These are phyloP conservation scores for Lentinula novae-zelandiae DNA, from an alignment of 1,284 basidiomycete genomes.

Conservation along the genomic window DNA sequence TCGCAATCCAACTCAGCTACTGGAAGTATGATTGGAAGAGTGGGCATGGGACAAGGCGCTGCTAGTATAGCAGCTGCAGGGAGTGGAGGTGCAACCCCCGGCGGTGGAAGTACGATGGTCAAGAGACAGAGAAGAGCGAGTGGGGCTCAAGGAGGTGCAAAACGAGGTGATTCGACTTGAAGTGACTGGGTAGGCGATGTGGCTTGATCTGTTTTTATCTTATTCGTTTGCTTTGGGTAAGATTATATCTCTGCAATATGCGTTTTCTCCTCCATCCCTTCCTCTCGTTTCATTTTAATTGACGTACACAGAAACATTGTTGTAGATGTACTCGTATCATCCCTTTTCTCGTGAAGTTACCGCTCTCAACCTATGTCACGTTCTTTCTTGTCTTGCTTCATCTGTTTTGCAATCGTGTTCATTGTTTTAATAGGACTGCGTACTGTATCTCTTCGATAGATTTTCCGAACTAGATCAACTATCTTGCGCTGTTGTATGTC, in stretches of 20 bases:
- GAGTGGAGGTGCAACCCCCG: conserved; percentile 19
- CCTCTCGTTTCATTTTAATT: conserved; percentile 4
- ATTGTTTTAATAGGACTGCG: conserved; percentile 11
- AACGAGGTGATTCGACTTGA: conserved; percentile 28
- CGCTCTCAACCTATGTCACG: conserved; percentile 9
- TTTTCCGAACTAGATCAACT: background rate
- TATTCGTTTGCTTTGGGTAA: background rate
- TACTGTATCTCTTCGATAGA: background rate
- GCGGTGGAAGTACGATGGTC: conserved; percentile 47
- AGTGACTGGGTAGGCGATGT: background rate
- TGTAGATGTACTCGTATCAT: conserved; percentile 18
- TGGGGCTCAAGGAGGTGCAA: conserved; percentile 10
- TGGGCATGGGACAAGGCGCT: conserved; percentile 18
- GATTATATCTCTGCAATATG: conserved; percentile 12
- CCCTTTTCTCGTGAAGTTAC: conserved; percentile 1
- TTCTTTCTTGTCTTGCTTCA: conserved; percentile 13
- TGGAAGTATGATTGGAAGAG: conserved; percentile 33
- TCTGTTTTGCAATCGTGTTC: background rate
- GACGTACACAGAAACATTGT: conserved; percentile 9
- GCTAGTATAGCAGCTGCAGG: conserved; percentile 10
- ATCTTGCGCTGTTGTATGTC: background rate
- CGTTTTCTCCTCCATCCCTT: conserved; percentile 8
- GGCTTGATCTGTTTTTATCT: background rate
- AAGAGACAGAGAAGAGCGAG: conserved; percentile 74
- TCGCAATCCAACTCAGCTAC: conserved; percentile 54